Conservation (phyloP, 768 basidiomycete species). For the Astraeus odoratus region DNA sequence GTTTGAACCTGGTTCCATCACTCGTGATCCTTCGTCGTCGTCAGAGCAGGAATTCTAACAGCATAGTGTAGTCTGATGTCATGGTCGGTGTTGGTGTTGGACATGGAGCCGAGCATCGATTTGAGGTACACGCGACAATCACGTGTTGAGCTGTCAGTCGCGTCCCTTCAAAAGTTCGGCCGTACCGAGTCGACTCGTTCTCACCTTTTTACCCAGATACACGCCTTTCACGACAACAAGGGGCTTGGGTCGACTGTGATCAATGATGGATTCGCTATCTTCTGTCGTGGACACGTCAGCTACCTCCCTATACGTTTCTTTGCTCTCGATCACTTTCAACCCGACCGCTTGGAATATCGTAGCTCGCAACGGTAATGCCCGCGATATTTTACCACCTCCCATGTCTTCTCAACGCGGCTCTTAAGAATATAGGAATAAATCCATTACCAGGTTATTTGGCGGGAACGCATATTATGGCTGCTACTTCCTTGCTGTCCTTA, state of each 20-base stretch:
- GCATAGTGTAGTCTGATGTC: no score
- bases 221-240: not conserved
- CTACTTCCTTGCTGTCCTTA: constrained; percentile 79
- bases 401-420: not conserved
- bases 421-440: constrained; percentile 75
- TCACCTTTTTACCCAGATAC: no score
- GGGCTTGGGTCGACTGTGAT: not conserved
- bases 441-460: constrained; percentile 77
- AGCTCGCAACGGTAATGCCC: constrained; percentile 70
- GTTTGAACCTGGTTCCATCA: no score
- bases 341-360: constrained; percentile 95
- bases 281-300: constrained; percentile 53
- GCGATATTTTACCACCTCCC: constrained; percentile 15
- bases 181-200: no score
- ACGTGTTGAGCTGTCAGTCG: no score
- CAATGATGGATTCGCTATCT: constrained; percentile 24
- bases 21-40: no score
- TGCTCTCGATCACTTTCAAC: constrained; percentile 80
- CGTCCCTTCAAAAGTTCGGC: not conserved
- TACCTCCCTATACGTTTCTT: constrained; percentile 54
- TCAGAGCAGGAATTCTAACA: no score
- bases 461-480: constrained; percentile 71
- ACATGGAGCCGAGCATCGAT: no score
- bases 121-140: no score
- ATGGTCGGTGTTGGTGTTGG: no score